Evolutionary conservation across 345 rosid genomes (phyloP).

Genomic region (Hibiscus syriacus): DNA sequence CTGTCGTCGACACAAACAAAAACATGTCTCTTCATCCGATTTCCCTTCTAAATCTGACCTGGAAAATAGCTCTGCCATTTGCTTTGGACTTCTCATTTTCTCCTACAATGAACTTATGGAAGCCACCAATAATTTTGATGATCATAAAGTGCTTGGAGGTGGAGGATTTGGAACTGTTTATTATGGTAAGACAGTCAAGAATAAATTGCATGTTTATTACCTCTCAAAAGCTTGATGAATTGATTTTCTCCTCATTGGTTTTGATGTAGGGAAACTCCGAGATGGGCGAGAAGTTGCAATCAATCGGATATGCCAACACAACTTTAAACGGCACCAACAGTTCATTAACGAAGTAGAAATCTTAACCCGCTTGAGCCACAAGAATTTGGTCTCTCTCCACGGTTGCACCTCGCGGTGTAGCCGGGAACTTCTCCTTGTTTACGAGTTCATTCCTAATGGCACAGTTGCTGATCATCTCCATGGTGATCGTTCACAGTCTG

Average conservation of each 20-base stretch:
- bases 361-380: constrained; percentile 54
- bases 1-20: constrained; percentile 14
- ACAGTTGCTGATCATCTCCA: constrained; percentile 65
- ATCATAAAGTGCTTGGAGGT: constrained; percentile 46
- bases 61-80: constrained; percentile 23
- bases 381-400: constrained; percentile 53
- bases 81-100: constrained; percentile 47
- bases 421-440: constrained; percentile 56
- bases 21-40: constrained; percentile 16
- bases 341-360: constrained; percentile 56
- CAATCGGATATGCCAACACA: constrained; percentile 56
- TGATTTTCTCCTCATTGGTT: neutral
- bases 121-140: constrained; percentile 49
- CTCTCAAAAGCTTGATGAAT: neutral
- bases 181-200: constrained; percentile 33
- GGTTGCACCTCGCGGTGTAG: constrained; percentile 55
- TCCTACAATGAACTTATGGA: constrained; percentile 50
- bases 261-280: constrained; percentile 40
- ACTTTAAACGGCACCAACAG: constrained; percentile 35
- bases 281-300: constrained; percentile 73
- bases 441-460: constrained; percentile 53
- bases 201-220: neutral
- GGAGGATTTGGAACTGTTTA: constrained; percentile 75
- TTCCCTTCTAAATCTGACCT: constrained; percentile 28
- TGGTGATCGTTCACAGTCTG: constrained; percentile 28